phyloP scores from a whole-genome alignment of 2,329 filamentous ascomycete species.

The Proliferodiscus dingleyae region DNA sequence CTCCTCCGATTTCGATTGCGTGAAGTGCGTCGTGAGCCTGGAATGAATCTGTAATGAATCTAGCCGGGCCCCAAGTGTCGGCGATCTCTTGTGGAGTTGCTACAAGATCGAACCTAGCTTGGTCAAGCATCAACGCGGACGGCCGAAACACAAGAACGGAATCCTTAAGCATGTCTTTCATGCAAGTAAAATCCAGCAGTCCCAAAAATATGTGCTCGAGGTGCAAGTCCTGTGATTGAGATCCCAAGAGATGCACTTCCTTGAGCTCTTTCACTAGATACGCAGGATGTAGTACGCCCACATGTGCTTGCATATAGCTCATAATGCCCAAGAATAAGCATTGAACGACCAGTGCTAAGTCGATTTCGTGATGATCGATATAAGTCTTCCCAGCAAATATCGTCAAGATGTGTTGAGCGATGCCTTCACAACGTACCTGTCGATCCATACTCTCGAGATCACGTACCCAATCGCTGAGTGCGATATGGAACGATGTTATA shows the following conservation, averaged over 20 bases:
- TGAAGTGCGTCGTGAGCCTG: neutral
- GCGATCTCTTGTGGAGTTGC: slow-evolving; percentile 12
- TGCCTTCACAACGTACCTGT: neutral
- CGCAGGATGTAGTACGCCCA: slow-evolving; percentile 10
- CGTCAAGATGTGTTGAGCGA: neutral
- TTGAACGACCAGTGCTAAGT: slow-evolving; percentile 7
- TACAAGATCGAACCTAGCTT: slow-evolving; percentile 5
- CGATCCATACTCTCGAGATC: neutral
- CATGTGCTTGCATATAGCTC: slow-evolving; percentile 13
- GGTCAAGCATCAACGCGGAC: neutral
- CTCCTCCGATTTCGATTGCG: neutral
- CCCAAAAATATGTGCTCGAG: neutral
- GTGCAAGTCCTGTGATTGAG: neutral
- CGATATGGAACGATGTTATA: neutral
- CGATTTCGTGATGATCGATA: too few species aligned
- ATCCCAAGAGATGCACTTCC: slow-evolving; percentile 4
- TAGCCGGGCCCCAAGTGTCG: slow-evolving; percentile 16
- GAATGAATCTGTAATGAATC: slow-evolving; percentile 1
- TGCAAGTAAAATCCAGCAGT: slow-evolving; percentile 10
- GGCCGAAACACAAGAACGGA: slow-evolving; percentile 9
- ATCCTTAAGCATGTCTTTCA: slow-evolving; percentile 10
- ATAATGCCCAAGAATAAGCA: slow-evolving; percentile 1
- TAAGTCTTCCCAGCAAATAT: neutral
- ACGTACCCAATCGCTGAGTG: neutral
- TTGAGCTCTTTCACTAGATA: slow-evolving; percentile 5